Evolutionary conservation across 2,329 filamentous ascomycete genomes (phyloP).

Genomic region (Aspergillus brunneoviolaceus): DNA sequence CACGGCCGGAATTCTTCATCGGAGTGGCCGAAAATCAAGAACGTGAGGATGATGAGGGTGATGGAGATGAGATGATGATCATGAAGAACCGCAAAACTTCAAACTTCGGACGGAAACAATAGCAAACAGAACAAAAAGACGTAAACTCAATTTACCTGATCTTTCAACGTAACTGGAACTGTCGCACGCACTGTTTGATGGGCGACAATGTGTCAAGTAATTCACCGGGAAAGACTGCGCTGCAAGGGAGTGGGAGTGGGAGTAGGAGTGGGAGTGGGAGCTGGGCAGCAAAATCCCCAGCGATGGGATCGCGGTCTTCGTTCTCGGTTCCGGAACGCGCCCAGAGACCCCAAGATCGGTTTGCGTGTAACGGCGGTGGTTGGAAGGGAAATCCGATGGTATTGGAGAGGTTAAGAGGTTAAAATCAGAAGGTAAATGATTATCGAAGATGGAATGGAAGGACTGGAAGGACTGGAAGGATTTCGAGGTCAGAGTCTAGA

Average conservation of each 20-base stretch:
- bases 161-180: slow-evolving; percentile 13
- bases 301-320: background rate
- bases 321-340: background rate
- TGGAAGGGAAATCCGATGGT: background rate
- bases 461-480: background rate
- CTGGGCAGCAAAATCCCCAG: slow-evolving; percentile 7
- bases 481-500: background rate
- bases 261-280: slow-evolving; percentile 2
- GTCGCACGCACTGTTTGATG: background rate
- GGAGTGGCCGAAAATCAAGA: no score
- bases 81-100: no score
- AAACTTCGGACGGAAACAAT: background rate
- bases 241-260: slow-evolving; percentile 18
- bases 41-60: no score
- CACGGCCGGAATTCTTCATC: background rate
- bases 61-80: no score
- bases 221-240: slow-evolving; percentile 14
- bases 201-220: slow-evolving; percentile 19
- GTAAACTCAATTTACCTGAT: slow-evolving; percentile 11
- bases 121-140: slow-evolving; percentile 3
- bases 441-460: background rate
- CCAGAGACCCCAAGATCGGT: background rate
- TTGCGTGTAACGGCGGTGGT: background rate
- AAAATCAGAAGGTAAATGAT: background rate
- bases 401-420: background rate